A percentile compares a stretch with the other conserved stretches of the same genome.
Conservation (phyloP, 139 green algal species). For the Micromonas commoda region DNA sequence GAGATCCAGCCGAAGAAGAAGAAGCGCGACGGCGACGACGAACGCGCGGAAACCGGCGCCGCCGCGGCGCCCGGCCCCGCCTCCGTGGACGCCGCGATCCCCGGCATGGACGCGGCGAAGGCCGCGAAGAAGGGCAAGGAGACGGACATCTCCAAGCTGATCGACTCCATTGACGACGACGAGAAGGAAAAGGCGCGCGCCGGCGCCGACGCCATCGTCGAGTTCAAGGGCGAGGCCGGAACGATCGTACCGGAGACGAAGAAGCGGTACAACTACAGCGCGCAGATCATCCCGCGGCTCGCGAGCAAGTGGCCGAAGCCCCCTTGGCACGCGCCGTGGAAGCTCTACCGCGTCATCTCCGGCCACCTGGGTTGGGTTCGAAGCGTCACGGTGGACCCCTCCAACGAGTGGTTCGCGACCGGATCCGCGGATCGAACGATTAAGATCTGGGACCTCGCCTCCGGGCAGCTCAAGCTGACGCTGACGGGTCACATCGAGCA, state of each 20-base stretch:
- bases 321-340: conserved; percentile 90
- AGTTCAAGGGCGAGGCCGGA: conserved; percentile 4
- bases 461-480: conserved; percentile 91
- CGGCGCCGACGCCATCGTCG: not conserved
- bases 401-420: conserved; percentile 95
- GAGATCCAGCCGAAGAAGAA: not conserved
- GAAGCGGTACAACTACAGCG: conserved; percentile 42
- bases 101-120: not conserved
- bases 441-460: conserved; percentile 77
- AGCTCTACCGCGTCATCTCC: conserved; percentile 88
- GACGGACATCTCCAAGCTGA: conserved; percentile 3
- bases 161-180: conserved; percentile 11
- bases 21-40: not conserved
- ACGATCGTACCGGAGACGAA: not conserved
- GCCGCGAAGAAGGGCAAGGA: conserved; percentile 7
- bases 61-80: not conserved
- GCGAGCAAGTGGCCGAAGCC: conserved; percentile 85
- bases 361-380: conserved; percentile 95
- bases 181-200: not conserved
- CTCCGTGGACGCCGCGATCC: not conserved
- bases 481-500: conserved; percentile 99
- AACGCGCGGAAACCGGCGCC: not conserved
- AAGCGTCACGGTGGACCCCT: conserved; percentile 81
- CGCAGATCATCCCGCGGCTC: conserved; percentile 65
- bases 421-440: conserved; percentile 93